Conservation (phyloP, 306 rosid genomes). For the Lathyrus oleraceus region DNA sequence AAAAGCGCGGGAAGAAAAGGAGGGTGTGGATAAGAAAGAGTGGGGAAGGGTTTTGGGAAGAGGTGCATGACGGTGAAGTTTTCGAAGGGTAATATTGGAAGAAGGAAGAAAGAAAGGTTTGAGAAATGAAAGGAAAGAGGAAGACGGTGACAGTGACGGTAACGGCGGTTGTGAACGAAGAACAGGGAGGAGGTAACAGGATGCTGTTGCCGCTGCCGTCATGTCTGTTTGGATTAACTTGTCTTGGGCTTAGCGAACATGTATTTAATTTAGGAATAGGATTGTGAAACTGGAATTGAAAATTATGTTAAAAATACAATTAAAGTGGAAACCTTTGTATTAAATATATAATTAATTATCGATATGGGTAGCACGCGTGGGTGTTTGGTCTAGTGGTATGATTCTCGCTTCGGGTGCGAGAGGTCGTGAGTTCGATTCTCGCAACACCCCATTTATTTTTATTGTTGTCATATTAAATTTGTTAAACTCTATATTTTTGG, state of each 20-base stretch:
- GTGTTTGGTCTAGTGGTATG: constrained; percentile 72
- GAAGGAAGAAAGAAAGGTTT: constrained; percentile 48
- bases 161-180: constrained; percentile 46
- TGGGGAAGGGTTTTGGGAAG: constrained; percentile 16
- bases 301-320: background rate
- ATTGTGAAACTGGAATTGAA: background rate
- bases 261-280: no score
- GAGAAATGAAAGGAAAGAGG: constrained; percentile 41
- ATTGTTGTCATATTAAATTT: no score
- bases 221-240: constrained; percentile 34
- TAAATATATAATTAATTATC: background rate
- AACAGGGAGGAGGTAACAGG: constrained; percentile 42
- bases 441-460: constrained; percentile 54
- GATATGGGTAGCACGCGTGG: background rate
- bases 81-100: constrained; percentile 19
- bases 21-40: constrained; percentile 26
- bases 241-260: background rate
- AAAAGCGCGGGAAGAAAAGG: constrained; percentile 33
- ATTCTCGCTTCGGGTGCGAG: constrained; percentile 74
- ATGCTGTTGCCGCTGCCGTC: constrained; percentile 42
- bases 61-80: background rate
- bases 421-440: constrained; percentile 83
- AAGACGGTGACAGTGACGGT: constrained; percentile 37
- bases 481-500: no score
- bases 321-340: background rate